Conservation (phyloP, 495 filamentous ascomycete species). For the Penicillium waksmanii region DNA sequence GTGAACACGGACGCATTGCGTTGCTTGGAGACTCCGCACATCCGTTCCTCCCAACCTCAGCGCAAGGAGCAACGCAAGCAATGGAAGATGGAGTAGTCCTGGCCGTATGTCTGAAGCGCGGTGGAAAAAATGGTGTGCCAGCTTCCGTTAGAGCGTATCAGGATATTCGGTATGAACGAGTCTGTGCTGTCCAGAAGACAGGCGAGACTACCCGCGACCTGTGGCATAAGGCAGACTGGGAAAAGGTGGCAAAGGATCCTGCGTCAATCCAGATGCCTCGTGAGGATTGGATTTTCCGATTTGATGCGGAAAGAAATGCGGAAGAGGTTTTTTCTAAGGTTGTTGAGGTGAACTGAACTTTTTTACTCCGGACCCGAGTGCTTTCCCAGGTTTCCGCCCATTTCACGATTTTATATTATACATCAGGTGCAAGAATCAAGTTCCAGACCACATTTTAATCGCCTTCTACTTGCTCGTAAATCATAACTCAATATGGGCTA, state of each 20-base stretch:
- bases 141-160: constrained; percentile 52
- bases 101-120: constrained; percentile 60
- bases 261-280: constrained; percentile 54
- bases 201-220: constrained; percentile 59
- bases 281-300: constrained; percentile 60
- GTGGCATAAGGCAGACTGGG: constrained; percentile 62
- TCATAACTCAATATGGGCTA: too few species aligned
- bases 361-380: too few species aligned
- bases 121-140: constrained; percentile 53
- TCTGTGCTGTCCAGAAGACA: constrained; percentile 57
- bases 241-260: constrained; percentile 59
- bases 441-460: too few species aligned
- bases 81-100: constrained; percentile 74
- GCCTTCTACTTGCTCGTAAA: too few species aligned
- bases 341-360: constrained; percentile 1
- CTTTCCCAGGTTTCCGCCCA: too few species aligned
- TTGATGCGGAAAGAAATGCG: constrained; percentile 59
- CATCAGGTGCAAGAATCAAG: too few species aligned
- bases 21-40: constrained; percentile 74
- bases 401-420: too few species aligned
- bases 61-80: constrained; percentile 72
- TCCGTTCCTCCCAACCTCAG: constrained; percentile 71
- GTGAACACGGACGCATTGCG: constrained; percentile 58
- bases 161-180: constrained; percentile 58
- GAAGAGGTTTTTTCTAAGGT: constrained; percentile 53